phyloP scores from a whole-genome alignment of 768 basidiomycete genomes.

The Cystofilobasidium bisporidii region DNA sequence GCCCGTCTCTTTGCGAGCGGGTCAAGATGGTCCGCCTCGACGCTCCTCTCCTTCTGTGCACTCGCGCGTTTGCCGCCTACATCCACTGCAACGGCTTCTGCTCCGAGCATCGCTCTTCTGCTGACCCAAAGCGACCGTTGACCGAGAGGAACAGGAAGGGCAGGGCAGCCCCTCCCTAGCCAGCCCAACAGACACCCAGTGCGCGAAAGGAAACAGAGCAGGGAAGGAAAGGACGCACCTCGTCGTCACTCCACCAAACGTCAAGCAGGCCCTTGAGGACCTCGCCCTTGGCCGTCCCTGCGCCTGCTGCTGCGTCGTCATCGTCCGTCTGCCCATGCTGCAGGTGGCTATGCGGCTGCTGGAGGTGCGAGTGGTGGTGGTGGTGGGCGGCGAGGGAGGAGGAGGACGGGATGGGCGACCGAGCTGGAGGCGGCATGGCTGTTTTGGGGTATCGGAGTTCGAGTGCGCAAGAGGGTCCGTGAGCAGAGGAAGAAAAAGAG shows the following conservation, averaged over 20 bases:
- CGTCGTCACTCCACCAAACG: conserved; percentile 42
- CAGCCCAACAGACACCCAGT: background rate
- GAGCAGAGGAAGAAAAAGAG: background rate
- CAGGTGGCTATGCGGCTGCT: background rate
- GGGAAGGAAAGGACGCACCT: conserved; percentile 33
- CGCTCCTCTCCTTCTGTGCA: too few species aligned
- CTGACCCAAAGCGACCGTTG: too few species aligned
- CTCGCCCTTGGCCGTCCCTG: conserved; percentile 32
- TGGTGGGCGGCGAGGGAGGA: background rate
- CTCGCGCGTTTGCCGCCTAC: too few species aligned
- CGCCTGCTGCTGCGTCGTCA: background rate
- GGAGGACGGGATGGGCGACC: conserved; percentile 3
- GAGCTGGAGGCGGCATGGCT: background rate
- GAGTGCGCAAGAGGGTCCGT: too few species aligned
- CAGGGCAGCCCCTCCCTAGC: too few species aligned
- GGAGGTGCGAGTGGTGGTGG: background rate
- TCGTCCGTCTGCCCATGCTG: background rate
- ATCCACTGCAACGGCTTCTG: too few species aligned
- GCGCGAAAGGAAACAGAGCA: background rate
- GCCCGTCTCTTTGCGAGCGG: too few species aligned
- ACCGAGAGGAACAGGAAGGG: too few species aligned
- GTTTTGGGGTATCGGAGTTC: too few species aligned
- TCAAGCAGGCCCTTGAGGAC: conserved; percentile 39
- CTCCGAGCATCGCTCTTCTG: too few species aligned
- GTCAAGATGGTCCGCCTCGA: too few species aligned